These are phyloP conservation scores for Ophiorrhiza pumila DNA, from an alignment of 257 asterid genomes.

Conservation along the genomic window DNA sequence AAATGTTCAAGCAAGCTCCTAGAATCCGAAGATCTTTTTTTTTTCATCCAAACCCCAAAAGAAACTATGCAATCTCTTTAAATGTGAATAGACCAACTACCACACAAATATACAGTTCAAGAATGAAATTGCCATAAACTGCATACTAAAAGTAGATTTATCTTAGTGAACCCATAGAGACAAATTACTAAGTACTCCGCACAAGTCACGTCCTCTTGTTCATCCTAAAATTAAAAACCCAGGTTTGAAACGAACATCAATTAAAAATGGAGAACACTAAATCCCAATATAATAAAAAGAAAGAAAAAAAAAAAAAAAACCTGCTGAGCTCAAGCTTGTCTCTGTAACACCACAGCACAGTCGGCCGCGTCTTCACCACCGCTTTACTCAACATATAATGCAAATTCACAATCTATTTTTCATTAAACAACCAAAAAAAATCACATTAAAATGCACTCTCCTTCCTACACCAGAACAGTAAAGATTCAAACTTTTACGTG, in stretches of 20 bases:
- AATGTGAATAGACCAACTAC: background rate
- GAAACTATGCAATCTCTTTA: background rate
- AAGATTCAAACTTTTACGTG: background rate
- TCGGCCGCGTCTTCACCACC: conserved; percentile 64
- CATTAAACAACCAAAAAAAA: background rate
- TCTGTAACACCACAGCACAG: conserved; percentile 91
- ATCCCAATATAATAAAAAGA: background rate
- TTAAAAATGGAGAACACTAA: background rate
- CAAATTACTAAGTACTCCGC: background rate
- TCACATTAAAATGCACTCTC: background rate
- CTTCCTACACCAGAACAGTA: too few relatives aligned
- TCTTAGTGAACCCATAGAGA: background rate
- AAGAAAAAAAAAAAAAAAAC: conserved; percentile 23
- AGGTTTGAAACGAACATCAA: background rate
- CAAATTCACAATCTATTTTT: conserved; percentile 68
- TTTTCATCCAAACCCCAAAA: background rate
- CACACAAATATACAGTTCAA: background rate
- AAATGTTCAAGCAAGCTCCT: conserved; percentile 1
- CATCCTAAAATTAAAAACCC: too few relatives aligned
- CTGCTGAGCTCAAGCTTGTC: conserved; percentile 94
- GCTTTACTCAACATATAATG: conserved; percentile 71
- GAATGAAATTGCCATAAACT: background rate
- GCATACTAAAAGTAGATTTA: background rate
- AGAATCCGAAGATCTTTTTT: background rate
- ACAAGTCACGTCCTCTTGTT: background rate